Evolutionary conservation across 2,329 filamentous ascomycete genomes (phyloP).

Genomic region (Penicillium crustosum): DNA sequence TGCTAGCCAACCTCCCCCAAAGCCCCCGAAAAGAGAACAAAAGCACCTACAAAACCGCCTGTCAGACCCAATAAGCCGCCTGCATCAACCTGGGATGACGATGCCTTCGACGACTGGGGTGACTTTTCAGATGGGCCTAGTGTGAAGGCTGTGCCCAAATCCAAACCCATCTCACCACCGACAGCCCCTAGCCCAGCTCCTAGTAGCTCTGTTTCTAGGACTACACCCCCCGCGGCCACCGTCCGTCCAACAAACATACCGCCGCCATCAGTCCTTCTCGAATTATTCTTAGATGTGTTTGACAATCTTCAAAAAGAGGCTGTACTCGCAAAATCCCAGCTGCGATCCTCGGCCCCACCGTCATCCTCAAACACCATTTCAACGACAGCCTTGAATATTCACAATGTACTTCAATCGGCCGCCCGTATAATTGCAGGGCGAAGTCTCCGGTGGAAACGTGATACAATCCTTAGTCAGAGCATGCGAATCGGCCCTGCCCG

Average conservation of each 20-base stretch:
- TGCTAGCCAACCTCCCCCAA: slow-evolving; percentile 9
- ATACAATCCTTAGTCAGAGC: slow-evolving; percentile 77
- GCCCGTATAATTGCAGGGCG: slow-evolving; percentile 82
- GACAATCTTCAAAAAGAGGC: slow-evolving; percentile 63
- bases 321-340: slow-evolving; percentile 63
- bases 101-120: slow-evolving; percentile 23
- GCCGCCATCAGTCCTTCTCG: slow-evolving; percentile 78
- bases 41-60: slow-evolving; percentile 8
- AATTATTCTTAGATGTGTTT: slow-evolving; percentile 71
- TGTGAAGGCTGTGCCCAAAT: slow-evolving; percentile 3
- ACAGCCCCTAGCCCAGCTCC: slow-evolving; percentile 12
- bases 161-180: slow-evolving; percentile 4
- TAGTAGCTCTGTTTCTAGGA: slow-evolving; percentile 15
- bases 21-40: slow-evolving; percentile 12
- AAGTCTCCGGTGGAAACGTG: slow-evolving; percentile 85
- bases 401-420: slow-evolving; percentile 53
- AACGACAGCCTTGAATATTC: slow-evolving; percentile 27
- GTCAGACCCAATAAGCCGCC: slow-evolving; percentile 8
- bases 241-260: slow-evolving; percentile 80
- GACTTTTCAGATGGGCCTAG: slow-evolving; percentile 24
- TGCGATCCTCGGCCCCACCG: slow-evolving; percentile 29
- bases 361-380: slow-evolving; percentile 10
- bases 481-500: slow-evolving; percentile 81
- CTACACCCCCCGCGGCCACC: slow-evolving; percentile 14
- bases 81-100: slow-evolving; percentile 22